phyloP scores from a whole-genome alignment of 495 filamentous ascomycete species.

The Parathielavia hyrcaniae region DNA sequence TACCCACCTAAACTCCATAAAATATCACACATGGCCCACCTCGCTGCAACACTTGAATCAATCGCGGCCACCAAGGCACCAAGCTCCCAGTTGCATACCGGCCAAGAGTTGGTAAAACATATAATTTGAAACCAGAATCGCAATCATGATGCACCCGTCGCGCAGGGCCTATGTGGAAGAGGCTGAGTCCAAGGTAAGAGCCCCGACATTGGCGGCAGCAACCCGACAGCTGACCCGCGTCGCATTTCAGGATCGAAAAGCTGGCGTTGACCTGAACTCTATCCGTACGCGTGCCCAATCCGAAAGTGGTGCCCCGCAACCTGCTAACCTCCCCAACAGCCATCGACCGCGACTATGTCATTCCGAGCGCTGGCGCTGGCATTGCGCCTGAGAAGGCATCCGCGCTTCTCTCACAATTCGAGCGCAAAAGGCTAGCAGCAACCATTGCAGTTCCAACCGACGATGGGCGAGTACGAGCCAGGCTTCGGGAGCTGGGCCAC shows the following conservation, averaged over 20 bases:
- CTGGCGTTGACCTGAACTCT: conserved; percentile 70
- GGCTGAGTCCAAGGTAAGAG: conserved; percentile 61
- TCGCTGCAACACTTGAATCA: not conserved
- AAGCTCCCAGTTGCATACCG: not conserved
- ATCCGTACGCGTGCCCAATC: conserved; percentile 55
- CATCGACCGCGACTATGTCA: conserved; percentile 77
- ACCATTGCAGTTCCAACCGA: conserved; percentile 93
- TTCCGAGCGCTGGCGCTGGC: conserved; percentile 64
- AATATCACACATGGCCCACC: not conserved
- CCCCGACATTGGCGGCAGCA: conserved; percentile 21
- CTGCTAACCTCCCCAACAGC: conserved; percentile 42
- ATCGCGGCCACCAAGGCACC: not conserved
- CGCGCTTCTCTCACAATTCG: conserved; percentile 82
- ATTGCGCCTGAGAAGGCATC: conserved; percentile 84
- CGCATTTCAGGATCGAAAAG: conserved; percentile 46
- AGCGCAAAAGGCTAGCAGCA: conserved; percentile 79
- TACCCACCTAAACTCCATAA: no score
- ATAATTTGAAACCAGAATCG: not conserved
- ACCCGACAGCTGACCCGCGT: conserved; percentile 29
- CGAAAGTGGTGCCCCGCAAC: not conserved
- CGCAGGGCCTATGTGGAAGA: conserved; percentile 97
- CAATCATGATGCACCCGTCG: conserved; percentile 74
- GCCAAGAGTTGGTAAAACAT: not conserved
- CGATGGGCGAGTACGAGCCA: conserved; percentile 75
- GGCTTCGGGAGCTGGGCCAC: conserved; percentile 76